Evolutionary conservation across 2,329 filamentous ascomycete species (phyloP).

Genomic region (Pezicula carpinea): DNA sequence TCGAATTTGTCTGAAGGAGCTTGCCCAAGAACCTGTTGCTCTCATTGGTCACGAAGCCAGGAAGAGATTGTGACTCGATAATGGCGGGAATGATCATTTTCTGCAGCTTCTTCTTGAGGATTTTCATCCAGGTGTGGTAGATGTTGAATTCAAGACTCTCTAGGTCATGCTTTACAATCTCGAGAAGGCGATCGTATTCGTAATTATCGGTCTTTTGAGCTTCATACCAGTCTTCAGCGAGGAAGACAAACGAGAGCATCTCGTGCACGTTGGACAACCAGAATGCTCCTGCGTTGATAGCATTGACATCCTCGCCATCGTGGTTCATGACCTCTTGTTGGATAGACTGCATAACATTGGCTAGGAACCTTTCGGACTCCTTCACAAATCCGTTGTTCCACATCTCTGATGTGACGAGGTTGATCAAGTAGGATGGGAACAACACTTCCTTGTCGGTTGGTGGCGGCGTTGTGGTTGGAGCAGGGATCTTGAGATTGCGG

Average conservation of each 20-base stretch:
- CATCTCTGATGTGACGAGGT: conserved; percentile 98
- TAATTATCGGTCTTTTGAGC: conserved; percentile 99
- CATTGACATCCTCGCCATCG: conserved; percentile 75
- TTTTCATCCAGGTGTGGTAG: conserved; percentile 99
- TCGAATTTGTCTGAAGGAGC: conserved; percentile 82
- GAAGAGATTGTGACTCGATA: conserved; percentile 96
- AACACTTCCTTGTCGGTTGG: conserved; percentile 98
- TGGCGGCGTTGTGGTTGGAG: conserved; percentile 77
- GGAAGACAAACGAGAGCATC: conserved; percentile 99
- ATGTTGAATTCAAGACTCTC: conserved; percentile 99
- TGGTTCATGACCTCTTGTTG: conserved; percentile 99
- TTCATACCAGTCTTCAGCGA: conserved; percentile 99
- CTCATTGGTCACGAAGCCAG: conserved; percentile 97
- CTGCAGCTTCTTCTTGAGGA: conserved; percentile 96
- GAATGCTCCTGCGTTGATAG: conserved; percentile 95
- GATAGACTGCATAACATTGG: conserved; percentile 99
- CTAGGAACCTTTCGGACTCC: conserved; percentile 96
- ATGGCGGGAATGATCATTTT: conserved; percentile 99
- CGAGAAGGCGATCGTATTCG: conserved; percentile 93
- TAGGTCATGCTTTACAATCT: conserved; percentile 98
- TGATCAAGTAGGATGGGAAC: conserved; percentile 98
- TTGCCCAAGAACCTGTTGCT: conserved; percentile 98
- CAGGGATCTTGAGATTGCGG: conserved; percentile 92
- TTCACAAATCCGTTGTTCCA: conserved; percentile 99
- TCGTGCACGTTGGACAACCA: conserved; percentile 99